phyloP scores from a whole-genome alignment of 2,329 filamentous ascomycete genomes.

The Penicillium sp. region DNA sequence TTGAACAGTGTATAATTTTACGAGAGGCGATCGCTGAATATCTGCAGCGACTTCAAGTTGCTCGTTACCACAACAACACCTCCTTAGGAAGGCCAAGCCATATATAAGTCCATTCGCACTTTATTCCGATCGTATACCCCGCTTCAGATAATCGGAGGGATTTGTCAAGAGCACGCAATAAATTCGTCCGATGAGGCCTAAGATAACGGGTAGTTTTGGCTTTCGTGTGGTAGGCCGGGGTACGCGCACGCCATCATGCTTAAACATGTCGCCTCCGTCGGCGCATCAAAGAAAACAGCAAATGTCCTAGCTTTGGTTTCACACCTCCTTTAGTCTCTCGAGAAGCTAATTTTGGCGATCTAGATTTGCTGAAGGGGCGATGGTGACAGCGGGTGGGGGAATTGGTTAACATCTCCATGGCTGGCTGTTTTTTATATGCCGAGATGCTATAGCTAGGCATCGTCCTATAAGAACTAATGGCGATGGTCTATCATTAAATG shows the following conservation, averaged over 20 bases:
- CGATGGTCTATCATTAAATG: background rate
- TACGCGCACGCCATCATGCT: slow-evolving; percentile 27
- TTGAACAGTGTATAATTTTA: background rate
- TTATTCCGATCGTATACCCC: background rate
- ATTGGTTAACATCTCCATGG: slow-evolving; percentile 8
- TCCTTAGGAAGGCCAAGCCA: background rate
- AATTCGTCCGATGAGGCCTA: slow-evolving; percentile 6
- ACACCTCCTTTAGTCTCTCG: background rate
- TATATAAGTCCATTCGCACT: background rate
- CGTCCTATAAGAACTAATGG: background rate
- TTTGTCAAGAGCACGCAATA: slow-evolving; percentile 30
- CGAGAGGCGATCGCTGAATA: background rate
- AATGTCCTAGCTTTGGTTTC: background rate
- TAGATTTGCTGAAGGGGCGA: background rate
- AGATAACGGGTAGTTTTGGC: slow-evolving; percentile 12
- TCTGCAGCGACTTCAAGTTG: background rate
- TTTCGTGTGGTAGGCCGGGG: slow-evolving; percentile 3
- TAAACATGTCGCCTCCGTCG: slow-evolving; percentile 13
- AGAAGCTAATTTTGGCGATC: background rate
- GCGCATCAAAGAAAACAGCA: background rate
- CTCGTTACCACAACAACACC: background rate
- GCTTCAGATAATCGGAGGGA: slow-evolving; percentile 7
- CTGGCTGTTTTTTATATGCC: background rate
- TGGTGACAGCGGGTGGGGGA: slow-evolving; percentile 21
- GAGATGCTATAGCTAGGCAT: background rate